These are phyloP conservation scores for Wallacemonas sp. DNA, from an alignment of 208 protist genomes.

Conservation along the genomic window DNA sequence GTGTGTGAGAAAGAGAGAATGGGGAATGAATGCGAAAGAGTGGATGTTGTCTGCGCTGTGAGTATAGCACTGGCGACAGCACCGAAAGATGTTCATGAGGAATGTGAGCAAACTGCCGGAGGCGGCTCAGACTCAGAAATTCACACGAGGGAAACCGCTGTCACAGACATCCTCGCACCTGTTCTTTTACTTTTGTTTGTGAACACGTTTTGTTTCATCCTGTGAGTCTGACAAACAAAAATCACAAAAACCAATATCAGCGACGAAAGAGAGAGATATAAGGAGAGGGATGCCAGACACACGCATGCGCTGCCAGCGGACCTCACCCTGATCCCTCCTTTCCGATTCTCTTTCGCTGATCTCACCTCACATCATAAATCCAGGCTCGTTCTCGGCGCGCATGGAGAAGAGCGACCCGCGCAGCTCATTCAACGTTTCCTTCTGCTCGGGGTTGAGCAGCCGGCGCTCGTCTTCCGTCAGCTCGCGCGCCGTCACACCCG, in stretches of 20 bases:
- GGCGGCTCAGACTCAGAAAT: too few relatives aligned
- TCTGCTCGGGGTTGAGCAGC: slow-evolving; percentile 77
- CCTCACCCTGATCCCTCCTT: background rate
- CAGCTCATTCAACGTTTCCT: slow-evolving; percentile 69
- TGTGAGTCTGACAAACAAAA: too few relatives aligned
- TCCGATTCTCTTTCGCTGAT: background rate
- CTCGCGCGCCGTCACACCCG: slow-evolving; percentile 67
- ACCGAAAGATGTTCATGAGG: too few relatives aligned
- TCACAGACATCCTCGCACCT: background rate
- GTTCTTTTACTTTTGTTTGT: background rate
- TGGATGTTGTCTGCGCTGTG: too few relatives aligned
- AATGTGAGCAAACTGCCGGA: too few relatives aligned
- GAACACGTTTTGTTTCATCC: too few relatives aligned
- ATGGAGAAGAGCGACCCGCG: slow-evolving; percentile 43
- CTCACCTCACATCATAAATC: slow-evolving; percentile 36
- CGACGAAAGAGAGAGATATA: too few relatives aligned
- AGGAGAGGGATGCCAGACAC: too few relatives aligned
- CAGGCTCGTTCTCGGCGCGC: slow-evolving; percentile 28
- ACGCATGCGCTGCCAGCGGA: background rate
- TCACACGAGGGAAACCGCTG: background rate
- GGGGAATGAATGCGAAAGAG: too few relatives aligned
- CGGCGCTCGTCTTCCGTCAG: slow-evolving; percentile 75
- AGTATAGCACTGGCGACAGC: too few relatives aligned
- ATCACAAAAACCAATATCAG: too few relatives aligned
- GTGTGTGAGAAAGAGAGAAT: too few relatives aligned